Evolutionary conservation across 495 filamentous ascomycete species (phyloP).

Genomic region (Neurospora tetrasperma): DNA sequence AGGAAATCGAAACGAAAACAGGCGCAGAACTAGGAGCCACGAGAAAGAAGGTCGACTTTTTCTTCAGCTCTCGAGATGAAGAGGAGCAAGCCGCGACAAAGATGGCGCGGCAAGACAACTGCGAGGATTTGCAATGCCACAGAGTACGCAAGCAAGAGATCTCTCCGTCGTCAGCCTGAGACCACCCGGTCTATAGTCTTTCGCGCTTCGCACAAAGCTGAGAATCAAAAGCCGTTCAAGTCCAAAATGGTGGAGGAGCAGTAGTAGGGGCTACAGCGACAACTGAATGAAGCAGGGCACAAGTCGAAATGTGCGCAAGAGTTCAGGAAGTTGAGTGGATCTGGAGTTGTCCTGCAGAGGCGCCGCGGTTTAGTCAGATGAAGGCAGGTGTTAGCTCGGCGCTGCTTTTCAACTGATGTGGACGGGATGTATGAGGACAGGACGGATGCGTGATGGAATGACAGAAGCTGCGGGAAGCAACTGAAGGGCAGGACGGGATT

Average conservation of each 20-base stretch:
- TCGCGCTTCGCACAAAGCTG: background rate
- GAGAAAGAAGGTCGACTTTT: background rate
- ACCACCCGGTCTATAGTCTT: background rate
- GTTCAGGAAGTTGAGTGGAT: background rate
- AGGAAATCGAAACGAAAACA: background rate
- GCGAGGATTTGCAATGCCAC: background rate
- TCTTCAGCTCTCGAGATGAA: background rate
- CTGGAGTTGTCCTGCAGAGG: background rate
- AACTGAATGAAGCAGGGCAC: slow-evolving; percentile 6
- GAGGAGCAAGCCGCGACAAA: background rate
- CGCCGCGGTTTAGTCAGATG: background rate
- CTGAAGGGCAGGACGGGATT: background rate
- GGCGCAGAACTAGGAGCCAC: background rate
- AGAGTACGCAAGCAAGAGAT: background rate
- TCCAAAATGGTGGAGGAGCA: background rate
- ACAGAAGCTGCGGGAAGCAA: background rate
- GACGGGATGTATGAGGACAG: background rate
- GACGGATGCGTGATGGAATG: background rate
- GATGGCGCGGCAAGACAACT: background rate
- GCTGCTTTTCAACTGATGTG: background rate
- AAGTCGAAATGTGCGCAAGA: slow-evolving; percentile 3
- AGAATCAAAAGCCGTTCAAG: background rate
- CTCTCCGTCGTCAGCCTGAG: background rate
- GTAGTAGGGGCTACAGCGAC: background rate
- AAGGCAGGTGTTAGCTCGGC: background rate